Evolutionary conservation across 148 eudicot genomes (phyloP).

Genomic region (Persicaria tinctoria): DNA sequence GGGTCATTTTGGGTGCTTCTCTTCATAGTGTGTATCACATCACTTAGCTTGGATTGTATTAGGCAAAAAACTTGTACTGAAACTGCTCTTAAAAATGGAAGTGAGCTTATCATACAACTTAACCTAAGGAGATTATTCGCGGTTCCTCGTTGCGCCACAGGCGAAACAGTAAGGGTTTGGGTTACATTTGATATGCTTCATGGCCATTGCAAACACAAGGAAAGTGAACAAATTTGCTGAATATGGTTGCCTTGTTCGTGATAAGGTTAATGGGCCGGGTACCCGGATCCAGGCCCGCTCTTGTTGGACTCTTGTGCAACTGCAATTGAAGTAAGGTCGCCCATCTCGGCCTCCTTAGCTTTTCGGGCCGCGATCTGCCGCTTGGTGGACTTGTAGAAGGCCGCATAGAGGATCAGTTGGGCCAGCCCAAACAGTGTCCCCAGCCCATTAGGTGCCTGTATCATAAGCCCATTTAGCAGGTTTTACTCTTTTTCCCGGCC

Average conservation of each 20-base stretch:
- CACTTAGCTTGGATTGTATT: neutral
- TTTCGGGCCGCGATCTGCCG: constrained; percentile 37
- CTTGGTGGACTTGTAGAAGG: constrained; percentile 55
- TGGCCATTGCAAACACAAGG: constrained; percentile 3
- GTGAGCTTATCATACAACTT: neutral
- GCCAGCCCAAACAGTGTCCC: constrained; percentile 51
- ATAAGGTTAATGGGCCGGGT: neutral
- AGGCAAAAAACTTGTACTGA: neutral
- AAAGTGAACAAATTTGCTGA: neutral
- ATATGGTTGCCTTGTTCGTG: neutral
- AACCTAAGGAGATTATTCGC: neutral
- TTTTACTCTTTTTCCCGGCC: neutral
- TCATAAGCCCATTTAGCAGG: neutral
- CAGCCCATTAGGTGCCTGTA: constrained; percentile 64
- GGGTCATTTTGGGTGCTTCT: constrained; percentile 7
- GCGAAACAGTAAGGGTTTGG: neutral
- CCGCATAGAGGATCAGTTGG: constrained; percentile 54
- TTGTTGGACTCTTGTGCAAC: neutral
- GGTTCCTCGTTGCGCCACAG: neutral
- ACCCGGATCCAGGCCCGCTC: neutral
- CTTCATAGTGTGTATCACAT: neutral
- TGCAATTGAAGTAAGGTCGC: constrained; percentile 8
- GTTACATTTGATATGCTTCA: neutral
- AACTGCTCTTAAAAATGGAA: neutral
- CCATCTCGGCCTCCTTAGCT: constrained; percentile 29